phyloP scores from a whole-genome alignment of 306 rosid species.

The Cicer bijugum region DNA sequence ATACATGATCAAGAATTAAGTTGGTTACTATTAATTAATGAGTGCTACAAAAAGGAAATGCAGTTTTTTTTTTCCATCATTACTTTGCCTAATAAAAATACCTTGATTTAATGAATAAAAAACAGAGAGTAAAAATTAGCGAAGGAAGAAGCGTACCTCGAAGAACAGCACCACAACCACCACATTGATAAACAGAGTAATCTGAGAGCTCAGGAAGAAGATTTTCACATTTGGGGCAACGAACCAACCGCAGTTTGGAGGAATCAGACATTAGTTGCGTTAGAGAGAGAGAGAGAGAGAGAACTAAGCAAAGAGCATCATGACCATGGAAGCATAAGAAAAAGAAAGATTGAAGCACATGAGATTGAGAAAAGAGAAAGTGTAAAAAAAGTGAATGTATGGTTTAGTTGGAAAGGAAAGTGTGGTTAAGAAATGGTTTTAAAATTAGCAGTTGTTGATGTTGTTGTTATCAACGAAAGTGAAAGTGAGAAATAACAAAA shows the following conservation, averaged over 20 bases:
- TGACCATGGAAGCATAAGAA: background rate
- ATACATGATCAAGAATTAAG: background rate
- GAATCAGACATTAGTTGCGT: conserved; percentile 62
- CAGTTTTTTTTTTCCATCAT: background rate
- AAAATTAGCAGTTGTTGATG: too few species aligned
- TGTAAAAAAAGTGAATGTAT: conserved; percentile 42
- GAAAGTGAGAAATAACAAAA: background rate
- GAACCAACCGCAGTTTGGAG: conserved; percentile 68
- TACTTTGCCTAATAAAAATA: background rate
- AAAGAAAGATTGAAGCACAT: too few species aligned
- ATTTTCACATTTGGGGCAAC: conserved; percentile 95
- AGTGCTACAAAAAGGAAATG: background rate
- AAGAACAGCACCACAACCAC: conserved; percentile 95
- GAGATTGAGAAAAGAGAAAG: too few species aligned
- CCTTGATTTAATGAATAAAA: background rate
- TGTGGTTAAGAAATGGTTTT: conserved; percentile 33
- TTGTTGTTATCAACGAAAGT: background rate
- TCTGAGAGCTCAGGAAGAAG: conserved; percentile 88
- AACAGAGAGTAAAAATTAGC: background rate
- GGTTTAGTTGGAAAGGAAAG: conserved; percentile 51
- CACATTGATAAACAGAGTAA: conserved; percentile 88
- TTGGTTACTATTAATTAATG: background rate
- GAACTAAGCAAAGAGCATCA: background rate
- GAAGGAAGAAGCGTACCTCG: conserved; percentile 59
- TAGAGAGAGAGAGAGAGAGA: background rate